These are phyloP conservation scores for Penicillium roqueforti DNA, from an alignment of 495 filamentous ascomycete genomes.

Conservation along the genomic window DNA sequence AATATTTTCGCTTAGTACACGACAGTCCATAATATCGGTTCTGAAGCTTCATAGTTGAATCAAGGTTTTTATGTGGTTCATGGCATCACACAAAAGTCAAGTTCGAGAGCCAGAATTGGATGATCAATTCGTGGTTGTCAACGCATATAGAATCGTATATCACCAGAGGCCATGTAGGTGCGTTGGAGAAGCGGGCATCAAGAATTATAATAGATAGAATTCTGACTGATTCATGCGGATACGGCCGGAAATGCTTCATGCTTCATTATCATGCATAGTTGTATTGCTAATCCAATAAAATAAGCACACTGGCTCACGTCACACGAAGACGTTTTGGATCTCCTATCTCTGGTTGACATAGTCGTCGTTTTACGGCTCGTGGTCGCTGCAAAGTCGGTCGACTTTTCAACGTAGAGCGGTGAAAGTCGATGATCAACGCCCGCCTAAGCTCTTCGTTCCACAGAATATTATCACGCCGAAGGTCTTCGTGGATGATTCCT, in stretches of 20 bases:
- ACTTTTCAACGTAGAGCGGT: conserved; percentile 19
- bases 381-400: conserved; percentile 8
- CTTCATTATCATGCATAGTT: too few species aligned
- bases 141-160: too few species aligned
- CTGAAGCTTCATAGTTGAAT: not conserved
- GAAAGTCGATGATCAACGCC: conserved; percentile 34
- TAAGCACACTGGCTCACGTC: not conserved
- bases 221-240: too few species aligned
- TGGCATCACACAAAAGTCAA: not conserved
- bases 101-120: not conserved
- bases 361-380: conserved; percentile 9
- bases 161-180: too few species aligned
- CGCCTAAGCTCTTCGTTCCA: conserved; percentile 28
- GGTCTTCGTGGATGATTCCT: conserved; percentile 20
- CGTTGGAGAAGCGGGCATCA: too few species aligned
- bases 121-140: too few species aligned
- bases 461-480: conserved; percentile 27
- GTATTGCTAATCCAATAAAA: not conserved
- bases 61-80: not conserved
- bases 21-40: conserved; percentile 2
- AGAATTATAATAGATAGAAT: too few species aligned
- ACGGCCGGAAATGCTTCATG: too few species aligned
- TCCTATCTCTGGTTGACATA: conserved; percentile 8
- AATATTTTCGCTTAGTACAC: conserved; percentile 12
- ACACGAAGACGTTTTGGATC: conserved; percentile 13